Evolutionary conservation across 768 basidiomycete genomes (phyloP).

Genomic region (Saitozyma podzolica): DNA sequence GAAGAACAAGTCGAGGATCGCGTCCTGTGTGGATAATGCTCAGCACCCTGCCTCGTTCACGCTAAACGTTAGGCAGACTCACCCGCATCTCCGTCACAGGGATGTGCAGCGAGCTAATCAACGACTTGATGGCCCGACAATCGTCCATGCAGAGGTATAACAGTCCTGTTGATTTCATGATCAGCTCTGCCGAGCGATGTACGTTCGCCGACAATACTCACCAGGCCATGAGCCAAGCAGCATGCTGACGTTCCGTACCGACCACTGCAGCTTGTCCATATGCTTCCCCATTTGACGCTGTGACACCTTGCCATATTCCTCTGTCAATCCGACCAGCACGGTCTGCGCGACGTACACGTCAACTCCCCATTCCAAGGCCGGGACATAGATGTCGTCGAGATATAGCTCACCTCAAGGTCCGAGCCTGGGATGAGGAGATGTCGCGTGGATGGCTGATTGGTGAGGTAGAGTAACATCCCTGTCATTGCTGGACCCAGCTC

Average conservation of each 20-base stretch:
- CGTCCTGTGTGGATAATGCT: slow-evolving; percentile 69
- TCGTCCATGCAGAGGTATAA: slow-evolving; percentile 93
- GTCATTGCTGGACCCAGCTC: slow-evolving; percentile 78
- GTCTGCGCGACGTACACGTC: slow-evolving; percentile 58
- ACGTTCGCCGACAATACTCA: slow-evolving; percentile 53
- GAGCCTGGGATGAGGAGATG: slow-evolving; percentile 73
- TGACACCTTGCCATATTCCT: slow-evolving; percentile 78
- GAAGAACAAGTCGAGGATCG: slow-evolving; percentile 91
- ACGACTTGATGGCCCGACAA: slow-evolving; percentile 76
- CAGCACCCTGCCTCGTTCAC: not conserved
- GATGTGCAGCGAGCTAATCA: slow-evolving; percentile 82
- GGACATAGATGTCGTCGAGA: not conserved
- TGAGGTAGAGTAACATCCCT: slow-evolving; percentile 74
- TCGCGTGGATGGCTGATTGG: slow-evolving; percentile 81
- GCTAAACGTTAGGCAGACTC: slow-evolving; percentile 37
- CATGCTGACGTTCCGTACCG: slow-evolving; percentile 72
- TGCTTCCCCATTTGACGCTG: slow-evolving; percentile 58
- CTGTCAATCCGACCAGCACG: slow-evolving; percentile 83
- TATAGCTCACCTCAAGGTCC: slow-evolving; percentile 74
- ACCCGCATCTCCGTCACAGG: slow-evolving; percentile 85
- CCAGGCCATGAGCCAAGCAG: slow-evolving; percentile 94
- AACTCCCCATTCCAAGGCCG: not conserved
- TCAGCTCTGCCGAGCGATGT: not conserved
- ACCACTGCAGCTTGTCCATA: slow-evolving; percentile 74
- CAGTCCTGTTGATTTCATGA: slow-evolving; percentile 59